phyloP scores from a whole-genome alignment of 306 rosid species.

The Vigna trinervia region DNA sequence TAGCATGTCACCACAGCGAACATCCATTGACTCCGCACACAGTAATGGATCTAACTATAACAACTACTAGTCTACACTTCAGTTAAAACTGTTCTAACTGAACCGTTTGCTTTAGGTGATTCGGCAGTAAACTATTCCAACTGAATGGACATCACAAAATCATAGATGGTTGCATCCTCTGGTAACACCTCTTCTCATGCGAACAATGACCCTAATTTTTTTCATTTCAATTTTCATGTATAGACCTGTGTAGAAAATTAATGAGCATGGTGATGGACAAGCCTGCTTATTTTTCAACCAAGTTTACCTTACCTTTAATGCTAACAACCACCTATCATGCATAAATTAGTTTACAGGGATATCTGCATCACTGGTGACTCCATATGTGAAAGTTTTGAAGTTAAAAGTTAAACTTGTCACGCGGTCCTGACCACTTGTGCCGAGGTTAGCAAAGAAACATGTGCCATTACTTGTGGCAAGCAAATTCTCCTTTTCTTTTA shows the following conservation, averaged over 20 bases:
- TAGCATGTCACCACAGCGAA: conserved; percentile 47
- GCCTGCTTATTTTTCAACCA: conserved; percentile 58
- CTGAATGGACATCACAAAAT: conserved; percentile 41
- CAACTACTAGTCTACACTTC: background rate
- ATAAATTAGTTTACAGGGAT: conserved; percentile 51
- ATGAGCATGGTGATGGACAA: conserved; percentile 44
- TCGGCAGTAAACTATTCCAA: conserved; percentile 56
- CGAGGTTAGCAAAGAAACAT: conserved; percentile 60
- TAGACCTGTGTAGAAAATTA: conserved; percentile 44
- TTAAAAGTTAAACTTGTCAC: conserved; percentile 36
- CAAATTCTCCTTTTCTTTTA: conserved; percentile 40
- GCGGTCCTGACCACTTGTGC: conserved; percentile 44
- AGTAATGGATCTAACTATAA: conserved; percentile 57
- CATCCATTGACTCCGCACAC: conserved; percentile 61
- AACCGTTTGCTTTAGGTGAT: conserved; percentile 61
- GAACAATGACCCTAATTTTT: conserved; percentile 30
- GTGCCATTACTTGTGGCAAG: conserved; percentile 57
- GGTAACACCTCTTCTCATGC: conserved; percentile 52
- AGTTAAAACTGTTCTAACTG: conserved; percentile 33
- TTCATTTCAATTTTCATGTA: conserved; percentile 25
- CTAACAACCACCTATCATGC: conserved; percentile 41
- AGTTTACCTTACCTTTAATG: conserved; percentile 45
- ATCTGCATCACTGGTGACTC: conserved; percentile 46
- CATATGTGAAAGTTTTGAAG: conserved; percentile 45
- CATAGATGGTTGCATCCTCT: conserved; percentile 41